These are phyloP conservation scores for Epicoccum nigrum DNA, from an alignment of 2,329 filamentous ascomycete genomes.

Conservation along the genomic window DNA sequence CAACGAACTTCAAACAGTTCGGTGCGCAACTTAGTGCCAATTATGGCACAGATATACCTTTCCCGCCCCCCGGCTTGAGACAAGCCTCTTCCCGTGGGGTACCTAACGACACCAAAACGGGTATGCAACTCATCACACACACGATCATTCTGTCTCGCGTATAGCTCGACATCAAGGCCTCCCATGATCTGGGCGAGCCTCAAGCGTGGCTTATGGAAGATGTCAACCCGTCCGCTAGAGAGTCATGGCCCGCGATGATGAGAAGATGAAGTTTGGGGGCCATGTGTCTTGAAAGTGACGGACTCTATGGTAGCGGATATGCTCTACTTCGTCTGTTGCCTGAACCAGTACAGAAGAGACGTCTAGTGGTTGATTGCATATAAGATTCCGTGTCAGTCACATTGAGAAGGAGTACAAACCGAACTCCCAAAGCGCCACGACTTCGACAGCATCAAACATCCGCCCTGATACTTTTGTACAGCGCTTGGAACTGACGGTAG, in stretches of 20 bases:
- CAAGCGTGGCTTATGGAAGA: conserved; percentile 15
- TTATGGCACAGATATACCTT: conserved; percentile 1
- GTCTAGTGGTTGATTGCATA: neutral
- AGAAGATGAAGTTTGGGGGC: conserved; percentile 9
- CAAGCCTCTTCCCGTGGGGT: conserved; percentile 3
- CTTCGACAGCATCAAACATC: neutral
- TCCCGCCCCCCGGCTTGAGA: conserved; percentile 8
- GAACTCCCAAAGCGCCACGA: neutral
- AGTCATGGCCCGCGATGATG: conserved; percentile 8
- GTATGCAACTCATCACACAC: neutral
- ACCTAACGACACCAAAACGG: conserved; percentile 4
- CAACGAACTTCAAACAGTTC: neutral
- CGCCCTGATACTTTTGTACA: too few relatives aligned
- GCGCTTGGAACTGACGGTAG: too few relatives aligned
- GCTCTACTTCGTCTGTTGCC: conserved; percentile 7
- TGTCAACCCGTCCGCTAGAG: conserved; percentile 1
- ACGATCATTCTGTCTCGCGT: conserved; percentile 4
- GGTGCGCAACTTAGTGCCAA: neutral
- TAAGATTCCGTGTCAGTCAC: conserved; percentile 6
- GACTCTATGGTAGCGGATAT: neutral
- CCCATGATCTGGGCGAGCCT: conserved; percentile 10
- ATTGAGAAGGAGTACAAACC: neutral
- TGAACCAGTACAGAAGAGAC: neutral
- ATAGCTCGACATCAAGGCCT: conserved; percentile 3
- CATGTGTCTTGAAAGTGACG: conserved; percentile 7